Conservation (phyloP, 306 rosid species). For the Bauhinia variegata region DNA sequence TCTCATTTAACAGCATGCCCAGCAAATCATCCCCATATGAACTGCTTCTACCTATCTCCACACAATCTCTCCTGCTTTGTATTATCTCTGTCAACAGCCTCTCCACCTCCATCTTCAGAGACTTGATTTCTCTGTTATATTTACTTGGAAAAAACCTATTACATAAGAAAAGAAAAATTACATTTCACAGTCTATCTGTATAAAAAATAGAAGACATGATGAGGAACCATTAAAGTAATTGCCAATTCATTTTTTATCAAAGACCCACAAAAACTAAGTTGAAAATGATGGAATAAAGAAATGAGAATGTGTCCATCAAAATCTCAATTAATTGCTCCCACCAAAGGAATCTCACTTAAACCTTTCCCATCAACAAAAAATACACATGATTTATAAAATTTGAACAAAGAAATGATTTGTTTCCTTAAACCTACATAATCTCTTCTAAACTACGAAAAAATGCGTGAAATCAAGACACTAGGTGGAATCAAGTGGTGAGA, state of each 20-base stretch:
- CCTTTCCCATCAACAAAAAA: background rate
- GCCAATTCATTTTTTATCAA: background rate
- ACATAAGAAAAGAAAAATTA: too few species aligned
- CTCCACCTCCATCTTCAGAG: constrained; percentile 80
- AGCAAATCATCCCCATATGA: constrained; percentile 79
- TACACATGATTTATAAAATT: background rate
- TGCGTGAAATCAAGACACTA: too few species aligned
- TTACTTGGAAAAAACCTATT: constrained; percentile 80
- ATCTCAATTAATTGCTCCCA: background rate
- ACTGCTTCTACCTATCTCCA: constrained; percentile 80
- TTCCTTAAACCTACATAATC: too few species aligned
- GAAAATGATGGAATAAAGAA: constrained; percentile 26
- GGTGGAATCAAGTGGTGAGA: too few species aligned
- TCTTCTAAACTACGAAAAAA: too few species aligned
- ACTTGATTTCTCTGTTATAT: constrained; percentile 89
- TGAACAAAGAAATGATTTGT: too few species aligned
- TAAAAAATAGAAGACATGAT: background rate
- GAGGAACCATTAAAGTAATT: background rate
- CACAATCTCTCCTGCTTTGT: constrained; percentile 77
- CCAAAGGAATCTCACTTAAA: background rate
- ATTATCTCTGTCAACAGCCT: constrained; percentile 85
- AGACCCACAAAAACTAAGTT: constrained; percentile 5
- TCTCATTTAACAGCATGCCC: constrained; percentile 83
- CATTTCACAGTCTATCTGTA: background rate
- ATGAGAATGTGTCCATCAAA: constrained; percentile 1